Evolutionary conservation across 495 filamentous ascomycete species (phyloP).

Genomic region (Choiromyces venosus): DNA sequence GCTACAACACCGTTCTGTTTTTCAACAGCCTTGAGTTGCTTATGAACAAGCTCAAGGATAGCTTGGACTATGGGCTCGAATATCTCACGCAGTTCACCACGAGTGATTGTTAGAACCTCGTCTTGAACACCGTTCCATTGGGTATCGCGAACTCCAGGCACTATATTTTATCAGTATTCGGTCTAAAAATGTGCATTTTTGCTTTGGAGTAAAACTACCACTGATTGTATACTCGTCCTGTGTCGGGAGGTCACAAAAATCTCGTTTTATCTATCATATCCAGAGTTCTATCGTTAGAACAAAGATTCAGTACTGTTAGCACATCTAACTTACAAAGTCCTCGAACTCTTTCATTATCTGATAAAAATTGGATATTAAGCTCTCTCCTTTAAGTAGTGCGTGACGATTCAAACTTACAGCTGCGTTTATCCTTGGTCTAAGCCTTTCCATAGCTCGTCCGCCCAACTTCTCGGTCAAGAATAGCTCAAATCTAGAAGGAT

Average conservation of each 20-base stretch:
- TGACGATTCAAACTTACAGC: too few species aligned
- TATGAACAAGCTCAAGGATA: slow-evolving; percentile 23
- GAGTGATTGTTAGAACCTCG: slow-evolving; percentile 20
- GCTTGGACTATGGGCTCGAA: slow-evolving; percentile 43
- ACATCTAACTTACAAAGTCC: slow-evolving; percentile 10
- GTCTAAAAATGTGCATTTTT: too few species aligned
- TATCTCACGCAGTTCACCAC: slow-evolving; percentile 41
- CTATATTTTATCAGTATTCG: too few species aligned
- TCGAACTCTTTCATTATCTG: slow-evolving; percentile 32
- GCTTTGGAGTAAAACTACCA: background rate
- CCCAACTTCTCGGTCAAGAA: too few species aligned
- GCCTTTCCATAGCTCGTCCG: too few species aligned
- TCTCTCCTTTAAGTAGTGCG: too few species aligned
- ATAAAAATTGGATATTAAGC: too few species aligned
- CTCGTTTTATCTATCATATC: slow-evolving; percentile 22
- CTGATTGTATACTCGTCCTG: slow-evolving; percentile 37
- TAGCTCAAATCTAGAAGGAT: too few species aligned
- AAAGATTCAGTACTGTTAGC: background rate
- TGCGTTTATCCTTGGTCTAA: too few species aligned
- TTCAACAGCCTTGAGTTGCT: slow-evolving; percentile 21
- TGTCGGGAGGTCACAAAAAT: slow-evolving; percentile 22
- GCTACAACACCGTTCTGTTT: slow-evolving; percentile 8
- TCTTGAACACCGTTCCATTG: slow-evolving; percentile 20
- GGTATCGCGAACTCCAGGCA: slow-evolving; percentile 9
- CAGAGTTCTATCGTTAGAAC: background rate